Evolutionary conservation across 176 grass and related monocot genomes (phyloP).

Genomic region (Paspalum vaginatum): DNA sequence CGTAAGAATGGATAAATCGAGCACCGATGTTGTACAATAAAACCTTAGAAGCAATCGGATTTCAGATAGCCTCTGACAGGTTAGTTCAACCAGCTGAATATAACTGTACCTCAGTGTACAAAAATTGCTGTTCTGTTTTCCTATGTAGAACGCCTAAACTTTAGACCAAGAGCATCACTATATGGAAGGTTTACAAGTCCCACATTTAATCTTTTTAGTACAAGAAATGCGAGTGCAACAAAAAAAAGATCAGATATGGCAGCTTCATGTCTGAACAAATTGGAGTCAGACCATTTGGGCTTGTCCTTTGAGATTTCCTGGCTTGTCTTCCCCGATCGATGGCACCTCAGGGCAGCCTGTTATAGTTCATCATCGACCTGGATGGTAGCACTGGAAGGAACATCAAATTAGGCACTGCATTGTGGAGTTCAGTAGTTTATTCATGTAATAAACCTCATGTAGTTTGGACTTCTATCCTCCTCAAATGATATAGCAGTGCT

Average conservation of each 20-base stretch:
- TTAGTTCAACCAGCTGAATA: neutral
- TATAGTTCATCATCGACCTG: conserved; percentile 46
- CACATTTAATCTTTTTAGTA: neutral
- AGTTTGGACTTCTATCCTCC: too few species aligned
- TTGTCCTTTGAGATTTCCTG: neutral
- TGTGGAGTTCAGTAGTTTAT: too few species aligned
- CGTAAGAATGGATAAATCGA: neutral
- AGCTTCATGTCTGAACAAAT: conserved; percentile 11
- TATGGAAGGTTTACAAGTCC: neutral
- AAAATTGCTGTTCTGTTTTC: conserved; percentile 19
- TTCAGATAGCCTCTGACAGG: neutral
- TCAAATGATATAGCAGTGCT: too few species aligned
- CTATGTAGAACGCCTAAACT: conserved; percentile 9
- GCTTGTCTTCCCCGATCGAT: neutral
- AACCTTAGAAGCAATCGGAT: neutral
- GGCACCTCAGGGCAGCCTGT: neutral
- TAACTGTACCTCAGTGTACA: conserved; percentile 9
- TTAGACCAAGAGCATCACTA: neutral
- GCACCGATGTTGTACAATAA: neutral
- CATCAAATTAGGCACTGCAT: too few species aligned
- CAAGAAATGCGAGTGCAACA: neutral
- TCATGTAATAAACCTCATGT: too few species aligned
- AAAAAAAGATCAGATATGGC: neutral
- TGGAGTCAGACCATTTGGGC: neutral
- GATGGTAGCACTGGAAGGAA: conserved; percentile 13